A percentile compares a stretch with the other conserved stretches of the same genome.
These are phyloP conservation scores for Glonium stellatum DNA, from an alignment of 495 filamentous ascomycete genomes.

Conservation along the genomic window DNA sequence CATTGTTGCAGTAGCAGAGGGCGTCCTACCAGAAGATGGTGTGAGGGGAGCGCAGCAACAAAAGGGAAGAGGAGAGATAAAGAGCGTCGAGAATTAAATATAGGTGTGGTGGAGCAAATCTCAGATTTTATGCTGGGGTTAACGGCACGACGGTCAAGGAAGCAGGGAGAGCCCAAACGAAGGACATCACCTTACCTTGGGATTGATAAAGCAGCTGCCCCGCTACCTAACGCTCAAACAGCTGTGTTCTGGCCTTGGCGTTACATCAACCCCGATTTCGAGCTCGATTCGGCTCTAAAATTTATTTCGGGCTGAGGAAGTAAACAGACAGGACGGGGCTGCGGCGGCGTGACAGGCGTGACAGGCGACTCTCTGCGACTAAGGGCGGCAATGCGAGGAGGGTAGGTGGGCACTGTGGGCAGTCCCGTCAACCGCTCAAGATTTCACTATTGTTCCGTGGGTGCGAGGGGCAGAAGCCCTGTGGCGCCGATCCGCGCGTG, in stretches of 20 bases:
- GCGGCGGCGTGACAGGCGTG: too few relatives aligned
- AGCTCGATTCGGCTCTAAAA: background rate
- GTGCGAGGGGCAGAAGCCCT: too few relatives aligned
- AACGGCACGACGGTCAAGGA: background rate
- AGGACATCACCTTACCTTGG: background rate
- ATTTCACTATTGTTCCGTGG: too few relatives aligned
- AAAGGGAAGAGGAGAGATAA: background rate
- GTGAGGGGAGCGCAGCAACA: background rate
- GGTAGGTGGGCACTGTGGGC: too few relatives aligned
- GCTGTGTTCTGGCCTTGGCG: background rate
- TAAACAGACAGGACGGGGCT: too few relatives aligned
- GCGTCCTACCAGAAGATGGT: background rate
- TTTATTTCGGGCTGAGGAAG: background rate
- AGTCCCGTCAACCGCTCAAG: too few relatives aligned
- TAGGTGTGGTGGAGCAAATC: background rate
- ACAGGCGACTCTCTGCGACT: too few relatives aligned
- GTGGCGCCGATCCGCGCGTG: too few relatives aligned
- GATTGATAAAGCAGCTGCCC: background rate
- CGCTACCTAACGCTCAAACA: background rate
- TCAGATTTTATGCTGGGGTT: background rate
- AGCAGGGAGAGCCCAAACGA: background rate
- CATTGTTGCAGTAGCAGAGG: constrained; percentile 11
- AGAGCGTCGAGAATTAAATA: background rate
- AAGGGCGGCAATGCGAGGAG: too few relatives aligned
- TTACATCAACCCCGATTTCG: background rate